Percentiles rank a stretch among this genome's conserved stretches.
Evolutionary conservation across 2,329 filamentous ascomycete species (phyloP).

Genomic region (Colletotrichum tamarilloi): DNA sequence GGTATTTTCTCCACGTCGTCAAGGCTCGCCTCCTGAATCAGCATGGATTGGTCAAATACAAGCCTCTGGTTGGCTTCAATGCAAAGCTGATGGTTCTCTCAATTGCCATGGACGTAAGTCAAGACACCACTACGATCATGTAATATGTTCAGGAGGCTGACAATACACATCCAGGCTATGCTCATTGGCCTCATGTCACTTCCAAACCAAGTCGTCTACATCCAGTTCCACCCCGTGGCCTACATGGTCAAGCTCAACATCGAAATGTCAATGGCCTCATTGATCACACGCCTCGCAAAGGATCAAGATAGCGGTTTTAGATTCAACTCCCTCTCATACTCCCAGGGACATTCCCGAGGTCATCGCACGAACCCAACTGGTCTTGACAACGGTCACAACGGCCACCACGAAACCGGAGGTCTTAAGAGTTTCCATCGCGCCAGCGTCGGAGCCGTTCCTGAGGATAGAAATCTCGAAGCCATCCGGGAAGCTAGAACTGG

Average conservation of each 20-base stretch:
- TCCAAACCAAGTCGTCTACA: constrained; percentile 50
- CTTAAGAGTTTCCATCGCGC: constrained; percentile 1
- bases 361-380: not conserved
- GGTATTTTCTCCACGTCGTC: constrained; percentile 61
- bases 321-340: constrained; percentile 31
- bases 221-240: constrained; percentile 63
- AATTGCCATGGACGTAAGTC: constrained; percentile 58
- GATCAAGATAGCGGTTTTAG: constrained; percentile 21
- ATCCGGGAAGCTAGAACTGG: not conserved
- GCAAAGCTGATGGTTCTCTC: constrained; percentile 60
- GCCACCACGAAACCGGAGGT: not conserved
- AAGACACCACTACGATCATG: too few species aligned
- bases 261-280: constrained; percentile 64
- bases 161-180: constrained; percentile 32
- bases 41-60: constrained; percentile 60
- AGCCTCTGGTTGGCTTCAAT: constrained; percentile 61
- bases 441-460: not conserved
- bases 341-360: not conserved
- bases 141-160: not conserved
- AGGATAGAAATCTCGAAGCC: not conserved
- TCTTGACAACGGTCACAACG: not conserved
- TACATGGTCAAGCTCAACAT: constrained; percentile 67
- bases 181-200: constrained; percentile 49
- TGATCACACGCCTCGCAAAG: constrained; percentile 52
- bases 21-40: constrained; percentile 58